phyloP scores from a whole-genome alignment of 31 red algal species.

The Odonthalia washingtoniensis region DNA sequence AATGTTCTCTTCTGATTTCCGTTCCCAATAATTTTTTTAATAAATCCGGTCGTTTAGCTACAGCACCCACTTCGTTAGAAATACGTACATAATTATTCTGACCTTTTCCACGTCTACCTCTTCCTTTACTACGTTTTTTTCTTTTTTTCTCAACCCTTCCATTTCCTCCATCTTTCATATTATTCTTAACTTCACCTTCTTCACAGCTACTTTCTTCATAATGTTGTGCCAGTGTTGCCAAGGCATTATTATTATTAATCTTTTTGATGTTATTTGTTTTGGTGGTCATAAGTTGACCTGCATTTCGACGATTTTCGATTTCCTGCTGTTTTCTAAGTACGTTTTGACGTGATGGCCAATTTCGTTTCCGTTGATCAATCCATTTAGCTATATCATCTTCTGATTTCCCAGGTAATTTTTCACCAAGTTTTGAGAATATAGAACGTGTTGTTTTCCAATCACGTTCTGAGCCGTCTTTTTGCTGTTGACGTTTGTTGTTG shows the following conservation, averaged over 20 bases:
- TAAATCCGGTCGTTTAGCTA: conserved; percentile 32
- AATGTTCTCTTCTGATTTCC: conserved; percentile 59
- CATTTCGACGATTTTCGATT: background rate
- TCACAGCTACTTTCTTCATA: conserved; percentile 59
- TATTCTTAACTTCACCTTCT: conserved; percentile 38
- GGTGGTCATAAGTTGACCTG: background rate
- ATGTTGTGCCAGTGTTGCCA: conserved; percentile 33
- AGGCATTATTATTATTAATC: background rate
- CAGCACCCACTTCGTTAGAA: background rate
- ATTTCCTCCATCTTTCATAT: background rate
- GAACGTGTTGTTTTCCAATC: conserved; percentile 36
- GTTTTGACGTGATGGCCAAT: conserved; percentile 66
- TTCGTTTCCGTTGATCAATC: conserved; percentile 59
- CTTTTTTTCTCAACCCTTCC: background rate
- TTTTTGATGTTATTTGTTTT: background rate
- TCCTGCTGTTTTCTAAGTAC: conserved; percentile 50
- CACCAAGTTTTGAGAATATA: conserved; percentile 35
- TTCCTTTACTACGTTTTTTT: conserved; percentile 1
- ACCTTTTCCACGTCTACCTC: conserved; percentile 33
- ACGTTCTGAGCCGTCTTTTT: conserved; percentile 31
- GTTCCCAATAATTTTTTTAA: conserved; percentile 51
- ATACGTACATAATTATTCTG: conserved; percentile 6
- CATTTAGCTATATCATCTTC: conserved; percentile 52
- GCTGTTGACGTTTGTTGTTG: too few species aligned
- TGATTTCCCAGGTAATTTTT: conserved; percentile 52